phyloP scores from a whole-genome alignment of 441 rosid genomes.

The Melastoma candidum region DNA sequence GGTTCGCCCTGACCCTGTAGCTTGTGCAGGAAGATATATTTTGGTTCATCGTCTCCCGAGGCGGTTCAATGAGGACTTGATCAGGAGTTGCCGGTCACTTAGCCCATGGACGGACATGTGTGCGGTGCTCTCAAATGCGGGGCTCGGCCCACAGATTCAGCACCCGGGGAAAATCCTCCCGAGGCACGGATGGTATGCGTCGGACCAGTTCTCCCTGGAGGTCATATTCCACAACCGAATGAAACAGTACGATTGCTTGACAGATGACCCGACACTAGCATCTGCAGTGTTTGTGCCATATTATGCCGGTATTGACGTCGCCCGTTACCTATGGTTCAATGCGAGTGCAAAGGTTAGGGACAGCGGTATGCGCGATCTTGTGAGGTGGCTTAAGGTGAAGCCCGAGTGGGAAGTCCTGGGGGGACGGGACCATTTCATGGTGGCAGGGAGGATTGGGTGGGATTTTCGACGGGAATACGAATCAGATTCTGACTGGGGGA shows the following conservation, averaged over 20 bases:
- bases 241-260: slow-evolving; percentile 65
- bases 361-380: slow-evolving; percentile 34
- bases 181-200: slow-evolving; percentile 50
- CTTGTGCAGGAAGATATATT: slow-evolving; percentile 46
- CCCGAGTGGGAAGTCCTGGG: slow-evolving; percentile 61
- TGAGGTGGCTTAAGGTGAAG: slow-evolving; percentile 50
- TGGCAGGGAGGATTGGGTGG: slow-evolving; percentile 80
- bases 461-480: slow-evolving; percentile 61
- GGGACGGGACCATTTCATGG: slow-evolving; percentile 77
- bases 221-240: slow-evolving; percentile 70
- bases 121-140: slow-evolving; percentile 34
- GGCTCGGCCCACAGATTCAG: slow-evolving; percentile 42
- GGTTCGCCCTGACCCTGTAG: slow-evolving; percentile 21
- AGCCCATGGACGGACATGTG: slow-evolving; percentile 68
- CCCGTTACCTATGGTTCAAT: slow-evolving; percentile 50
- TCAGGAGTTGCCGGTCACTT: slow-evolving; percentile 43
- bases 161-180: slow-evolving; percentile 29
- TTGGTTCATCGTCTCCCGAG: slow-evolving; percentile 47
- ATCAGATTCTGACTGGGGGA: slow-evolving; percentile 55
- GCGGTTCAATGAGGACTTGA: slow-evolving; percentile 51
- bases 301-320: slow-evolving; percentile 68
- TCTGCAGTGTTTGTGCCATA: slow-evolving; percentile 68
- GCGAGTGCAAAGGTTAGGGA: slow-evolving; percentile 40
- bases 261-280: slow-evolving; percentile 50
- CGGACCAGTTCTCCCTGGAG: slow-evolving; percentile 67